Base-by-base conservation (phyloP, 768 basidiomycete genomes). In the Lactarius akahatsu region DNA sequence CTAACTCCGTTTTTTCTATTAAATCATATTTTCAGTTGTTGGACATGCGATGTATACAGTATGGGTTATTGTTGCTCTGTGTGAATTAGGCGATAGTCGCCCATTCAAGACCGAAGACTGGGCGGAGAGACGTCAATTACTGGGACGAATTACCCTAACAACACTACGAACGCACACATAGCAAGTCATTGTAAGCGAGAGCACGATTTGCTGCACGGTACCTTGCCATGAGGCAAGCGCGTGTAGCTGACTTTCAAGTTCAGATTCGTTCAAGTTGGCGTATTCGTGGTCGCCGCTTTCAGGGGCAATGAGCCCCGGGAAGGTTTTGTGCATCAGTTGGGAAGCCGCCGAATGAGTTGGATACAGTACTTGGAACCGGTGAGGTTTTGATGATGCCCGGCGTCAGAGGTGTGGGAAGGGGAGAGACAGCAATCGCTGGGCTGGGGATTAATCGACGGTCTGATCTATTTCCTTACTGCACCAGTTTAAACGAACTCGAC, bases 351-450 rank as follows among this genome's bases (percentile, higher is more conserved):
- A 36, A 36, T 36, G 36, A 38, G 11, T 38, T 16, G 28, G 36
- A 26, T 41, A 45, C 36, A 38, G 11, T 38, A 38, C 36, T 61
- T 55, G 38, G 8, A 16, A 38, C 28, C 10, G 50, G 13, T n/a
- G 18, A 40, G 23, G 36, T 34, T 34, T 34, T 1, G 34, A 34
- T 34, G 34, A 0, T 9, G 34, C 9, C 57, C 4, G 36, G 57
- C n/a, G 57, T 40, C 32, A 58, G n/a, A 16, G 52, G 61, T 41
- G 26, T 59, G 50, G 32, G 40, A 60, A 59, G 58, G 8, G 30
- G 54, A 55, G 40, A 38, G 9, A 10, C 23, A 0, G 23, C 45
- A 26, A 28, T 7, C 4, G 36, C 32, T 13, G 38, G 26, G 28
- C 34, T 1, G 34, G 34, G 8, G 34, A 9, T 34, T 20, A 13